Evolutionary conservation across 2,329 filamentous ascomycete genomes (phyloP).

Genomic region (Orbilia javanica): DNA sequence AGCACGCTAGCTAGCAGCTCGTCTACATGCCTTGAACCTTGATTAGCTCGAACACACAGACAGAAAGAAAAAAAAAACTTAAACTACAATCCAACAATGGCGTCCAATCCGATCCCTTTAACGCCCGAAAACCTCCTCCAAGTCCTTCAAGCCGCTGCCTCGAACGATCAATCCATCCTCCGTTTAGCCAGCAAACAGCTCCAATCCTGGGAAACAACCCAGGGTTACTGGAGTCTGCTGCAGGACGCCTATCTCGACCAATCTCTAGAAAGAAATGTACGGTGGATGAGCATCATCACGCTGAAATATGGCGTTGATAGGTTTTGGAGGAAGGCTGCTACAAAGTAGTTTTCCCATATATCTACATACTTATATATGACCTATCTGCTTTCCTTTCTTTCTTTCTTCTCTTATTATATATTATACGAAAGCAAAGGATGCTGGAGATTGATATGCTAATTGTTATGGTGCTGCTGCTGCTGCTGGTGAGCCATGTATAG

Average conservation of each 20-base stretch:
- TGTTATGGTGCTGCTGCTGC: background rate
- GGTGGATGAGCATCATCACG: conserved; percentile 91
- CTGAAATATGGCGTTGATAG: conserved; percentile 97
- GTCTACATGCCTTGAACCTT: too few species aligned
- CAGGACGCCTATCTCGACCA: conserved; percentile 86
- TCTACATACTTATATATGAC: background rate
- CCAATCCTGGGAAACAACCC: conserved; percentile 68
- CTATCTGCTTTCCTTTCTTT: background rate
- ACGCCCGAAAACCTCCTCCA: conserved; percentile 68
- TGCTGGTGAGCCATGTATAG: conserved; percentile 64
- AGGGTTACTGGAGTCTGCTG: conserved; percentile 67
- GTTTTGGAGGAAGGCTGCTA: conserved; percentile 86
- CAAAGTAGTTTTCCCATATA: conserved; percentile 67
- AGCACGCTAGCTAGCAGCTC: too few species aligned
- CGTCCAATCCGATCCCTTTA: conserved; percentile 30
- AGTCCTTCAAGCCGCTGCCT: conserved; percentile 68
- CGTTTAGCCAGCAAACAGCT: conserved; percentile 70
- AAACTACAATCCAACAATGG: conserved; percentile 37
- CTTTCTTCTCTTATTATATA: too few species aligned
- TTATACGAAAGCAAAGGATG: too few species aligned
- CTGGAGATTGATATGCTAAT: background rate
- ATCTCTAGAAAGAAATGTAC: conserved; percentile 79
- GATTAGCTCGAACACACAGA: too few species aligned
- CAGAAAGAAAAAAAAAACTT: too few species aligned
- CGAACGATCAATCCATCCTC: conserved; percentile 68